A percentile compares a stretch with the other conserved stretches of the same genome.
Evolutionary conservation across 2,329 filamentous ascomycete genomes (phyloP).

Genomic region (Beauveria sp.): DNA sequence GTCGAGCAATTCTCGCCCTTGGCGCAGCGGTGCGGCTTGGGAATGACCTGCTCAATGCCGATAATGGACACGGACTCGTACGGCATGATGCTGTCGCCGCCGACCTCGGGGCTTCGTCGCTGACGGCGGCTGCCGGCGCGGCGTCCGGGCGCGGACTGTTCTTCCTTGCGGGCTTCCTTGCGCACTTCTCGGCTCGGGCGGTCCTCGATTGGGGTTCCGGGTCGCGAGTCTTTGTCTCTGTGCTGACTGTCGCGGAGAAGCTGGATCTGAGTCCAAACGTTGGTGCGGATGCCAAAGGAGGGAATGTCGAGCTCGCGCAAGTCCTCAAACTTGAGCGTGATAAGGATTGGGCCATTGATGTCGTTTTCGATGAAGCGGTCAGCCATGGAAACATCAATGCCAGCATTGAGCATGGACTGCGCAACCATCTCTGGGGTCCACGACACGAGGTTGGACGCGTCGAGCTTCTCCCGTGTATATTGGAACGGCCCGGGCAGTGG

Average conservation of each 20-base stretch:
- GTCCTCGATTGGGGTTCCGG: conserved; percentile 56
- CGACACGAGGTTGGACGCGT: conserved; percentile 49
- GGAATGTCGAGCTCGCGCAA: conserved; percentile 72
- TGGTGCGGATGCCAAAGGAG: conserved; percentile 74
- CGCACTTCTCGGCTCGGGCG: conserved; percentile 43
- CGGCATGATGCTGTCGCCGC: conserved; percentile 64
- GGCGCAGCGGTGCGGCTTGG: conserved; percentile 73
- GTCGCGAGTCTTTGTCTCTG: conserved; percentile 42
- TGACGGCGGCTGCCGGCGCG: conserved; percentile 32
- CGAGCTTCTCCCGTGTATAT: conserved; percentile 49
- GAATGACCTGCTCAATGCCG: conserved; percentile 81
- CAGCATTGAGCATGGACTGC: conserved; percentile 78
- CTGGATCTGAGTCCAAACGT: conserved; percentile 74
- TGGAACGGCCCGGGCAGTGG: conserved; percentile 44
- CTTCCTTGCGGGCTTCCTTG: conserved; percentile 35
- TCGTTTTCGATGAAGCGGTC: conserved; percentile 87
- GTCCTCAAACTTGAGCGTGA: conserved; percentile 88
- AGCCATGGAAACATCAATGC: conserved; percentile 68
- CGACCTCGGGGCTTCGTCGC: conserved; percentile 21
- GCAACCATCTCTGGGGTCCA: conserved; percentile 75
- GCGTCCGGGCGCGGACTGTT: conserved; percentile 26
- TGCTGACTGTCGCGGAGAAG: conserved; percentile 51
- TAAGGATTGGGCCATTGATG: conserved; percentile 78
- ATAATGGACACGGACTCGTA: conserved; percentile 85
- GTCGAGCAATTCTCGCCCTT: conserved; percentile 83